Base-by-base conservation (phyloP, 2,329 filamentous ascomycete genomes). In the Coniochaeta pulveracea region DNA sequence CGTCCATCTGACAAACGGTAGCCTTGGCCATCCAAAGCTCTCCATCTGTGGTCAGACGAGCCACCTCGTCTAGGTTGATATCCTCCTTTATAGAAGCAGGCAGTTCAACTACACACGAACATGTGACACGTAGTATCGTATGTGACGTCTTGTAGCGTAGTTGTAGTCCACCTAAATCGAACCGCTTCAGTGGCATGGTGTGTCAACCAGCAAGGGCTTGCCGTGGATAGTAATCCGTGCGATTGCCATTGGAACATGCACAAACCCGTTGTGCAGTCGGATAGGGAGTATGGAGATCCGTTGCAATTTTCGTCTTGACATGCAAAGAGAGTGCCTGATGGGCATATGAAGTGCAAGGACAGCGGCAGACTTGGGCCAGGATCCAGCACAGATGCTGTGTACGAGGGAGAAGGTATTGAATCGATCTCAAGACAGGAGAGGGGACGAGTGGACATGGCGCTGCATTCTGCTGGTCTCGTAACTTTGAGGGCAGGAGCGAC, bases 141-240 rank as follows among this genome's bases (percentile, higher is more conserved):
- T 31, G 19, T 7, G 17, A 12, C n/a, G 10, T 21, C 9, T 12
- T 31, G 28, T 19, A 19, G 7, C 18, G 19, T 21, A 22, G n/a
- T 31, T 31, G 28, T 4, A 31, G 28, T 12, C 22, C 28, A 19
- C 28, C 28, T 6, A 31, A 19, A 12, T 31, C 28, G 18, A 31
- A 19, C n/a, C 14, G 4, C 11, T 21, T 19, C 6, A 21, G 4
- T 7, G 28, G 28, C 28, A 31, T 31, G 18, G 28, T 19, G 22
- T 17, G 15, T 11, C 6, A 10, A n/a, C n/a, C n/a, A n/a, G n/a
- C n/a, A n/a, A n/a, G n/a, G n/a, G n/a, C n/a, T n/a, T n/a, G n/a
- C n/a, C n/a, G n/a, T n/a, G n/a, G n/a, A n/a, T n/a, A n/a, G n/a
- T n/a, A n/a, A n/a, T n/a, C n/a, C n/a, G n/a, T n/a, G n/a, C n/a